A percentile compares a stretch with the other conserved stretches of the same genome.
Conservation (phyloP, 2,329 filamentous ascomycete species). For the Piedraia hortae region DNA sequence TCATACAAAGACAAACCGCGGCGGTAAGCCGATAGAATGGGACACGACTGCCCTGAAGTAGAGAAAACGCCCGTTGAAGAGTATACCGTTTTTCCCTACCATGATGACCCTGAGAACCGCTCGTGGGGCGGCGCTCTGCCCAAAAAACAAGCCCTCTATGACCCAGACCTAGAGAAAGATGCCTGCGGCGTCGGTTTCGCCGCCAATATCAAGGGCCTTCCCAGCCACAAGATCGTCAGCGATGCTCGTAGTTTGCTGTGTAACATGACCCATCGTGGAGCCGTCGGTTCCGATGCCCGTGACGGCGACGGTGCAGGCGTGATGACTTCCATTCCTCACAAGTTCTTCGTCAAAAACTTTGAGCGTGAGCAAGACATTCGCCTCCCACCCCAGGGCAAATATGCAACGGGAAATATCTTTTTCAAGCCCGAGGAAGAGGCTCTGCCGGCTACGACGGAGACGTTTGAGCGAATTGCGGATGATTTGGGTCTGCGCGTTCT, state of each 20-base stretch:
- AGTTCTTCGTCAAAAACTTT: slow-evolving; percentile 97
- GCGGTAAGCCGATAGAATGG: too few species aligned
- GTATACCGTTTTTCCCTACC: slow-evolving; percentile 33
- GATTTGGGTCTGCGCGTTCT: slow-evolving; percentile 67
- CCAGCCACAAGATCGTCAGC: slow-evolving; percentile 95
- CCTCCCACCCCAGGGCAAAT: slow-evolving; percentile 69
- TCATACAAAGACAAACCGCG: too few species aligned
- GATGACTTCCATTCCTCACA: slow-evolving; percentile 97
- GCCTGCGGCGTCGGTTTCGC: slow-evolving; percentile 97
- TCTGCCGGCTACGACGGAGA: slow-evolving; percentile 66
- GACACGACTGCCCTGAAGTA: too few species aligned
- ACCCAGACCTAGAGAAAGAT: slow-evolving; percentile 92
- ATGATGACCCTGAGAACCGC: slow-evolving; percentile 45
- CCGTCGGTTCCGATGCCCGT: slow-evolving; percentile 88
- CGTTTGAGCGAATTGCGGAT: slow-evolving; percentile 83
- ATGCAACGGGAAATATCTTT: slow-evolving; percentile 91
- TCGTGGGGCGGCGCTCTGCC: slow-evolving; percentile 89
- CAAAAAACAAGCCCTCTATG: slow-evolving; percentile 95
- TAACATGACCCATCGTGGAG: slow-evolving; percentile 99
- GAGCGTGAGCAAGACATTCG: slow-evolving; percentile 69
- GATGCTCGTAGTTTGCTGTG: slow-evolving; percentile 92
- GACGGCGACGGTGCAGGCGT: slow-evolving; percentile 96
- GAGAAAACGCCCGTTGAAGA: too few species aligned
- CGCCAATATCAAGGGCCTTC: slow-evolving; percentile 90
- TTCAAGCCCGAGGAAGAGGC: slow-evolving; percentile 91